phyloP scores from a whole-genome alignment of 805 yeast species.

The Vanderwaltozyma verrucispora region DNA sequence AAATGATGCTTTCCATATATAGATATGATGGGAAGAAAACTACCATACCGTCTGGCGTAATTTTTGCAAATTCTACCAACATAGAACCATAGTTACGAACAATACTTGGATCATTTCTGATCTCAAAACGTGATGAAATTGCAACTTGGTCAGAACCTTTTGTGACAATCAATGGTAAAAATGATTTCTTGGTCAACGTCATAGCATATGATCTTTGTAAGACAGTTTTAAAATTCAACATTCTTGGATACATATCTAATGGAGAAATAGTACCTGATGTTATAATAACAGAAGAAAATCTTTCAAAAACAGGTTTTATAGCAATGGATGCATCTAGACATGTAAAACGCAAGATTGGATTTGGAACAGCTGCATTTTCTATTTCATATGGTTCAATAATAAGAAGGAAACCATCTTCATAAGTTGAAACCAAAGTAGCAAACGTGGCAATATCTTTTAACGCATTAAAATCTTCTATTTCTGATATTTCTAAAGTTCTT shows the following conservation, averaged over 20 bases:
- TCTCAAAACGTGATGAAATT: constrained; percentile 90
- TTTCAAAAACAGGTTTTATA: constrained; percentile 90
- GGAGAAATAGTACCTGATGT: constrained; percentile 99
- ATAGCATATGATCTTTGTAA: constrained; percentile 91
- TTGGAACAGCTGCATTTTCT: constrained; percentile 91
- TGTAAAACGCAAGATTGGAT: constrained; percentile 86
- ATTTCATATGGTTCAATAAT: constrained; percentile 95
- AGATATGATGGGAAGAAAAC: constrained; percentile 95
- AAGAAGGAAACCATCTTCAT: constrained; percentile 84
- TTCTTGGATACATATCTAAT: constrained; percentile 95
- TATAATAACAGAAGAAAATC: constrained; percentile 83
- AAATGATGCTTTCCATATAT: constrained; percentile 95
- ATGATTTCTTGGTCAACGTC: constrained; percentile 88
- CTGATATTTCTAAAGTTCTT: constrained; percentile 75
- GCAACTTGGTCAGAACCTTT: constrained; percentile 98
- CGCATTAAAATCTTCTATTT: constrained; percentile 87
- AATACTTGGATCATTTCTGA: constrained; percentile 94
- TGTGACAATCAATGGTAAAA: constrained; percentile 90
- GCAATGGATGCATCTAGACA: constrained; percentile 98
- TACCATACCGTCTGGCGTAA: constrained; percentile 96
- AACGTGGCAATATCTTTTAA: constrained; percentile 92
- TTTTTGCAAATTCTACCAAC: constrained; percentile 83
- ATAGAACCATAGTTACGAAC: constrained; percentile 94
- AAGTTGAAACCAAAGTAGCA: constrained; percentile 92
- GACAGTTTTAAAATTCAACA: constrained; percentile 89